Base-by-base conservation (phyloP, 495 filamentous ascomycete genomes). In the Penicillium longicatenatum region DNA sequence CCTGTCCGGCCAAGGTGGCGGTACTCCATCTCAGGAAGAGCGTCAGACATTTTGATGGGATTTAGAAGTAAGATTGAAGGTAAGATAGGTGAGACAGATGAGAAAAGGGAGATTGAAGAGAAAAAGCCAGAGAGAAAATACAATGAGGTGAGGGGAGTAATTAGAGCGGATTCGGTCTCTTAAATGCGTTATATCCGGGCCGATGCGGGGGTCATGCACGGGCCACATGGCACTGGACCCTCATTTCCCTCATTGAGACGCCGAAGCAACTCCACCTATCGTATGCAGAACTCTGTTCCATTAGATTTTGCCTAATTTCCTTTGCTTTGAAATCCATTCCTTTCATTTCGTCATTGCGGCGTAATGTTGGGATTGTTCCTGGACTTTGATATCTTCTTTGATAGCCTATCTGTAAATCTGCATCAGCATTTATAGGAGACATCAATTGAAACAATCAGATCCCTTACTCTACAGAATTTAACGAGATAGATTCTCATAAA, bases 1-100 rank as follows among this genome's bases (percentile, higher is more conserved):
- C 89, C 89, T 12, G 88, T 89, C 21, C 83, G 83, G 63, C 89
- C 89, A 10, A 92, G 83, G 73, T 84, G 81, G 53, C 89, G 86
- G 74, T 90, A 91, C 33, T 86, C 79, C 89, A 91, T 92, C 64
- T 82, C 75, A 19, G 86, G 85, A 48, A 79, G 75, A 35, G 58
- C 30, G 16, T 68, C 60, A 17, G 65, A 50, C 74, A 70, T 68
- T n/a, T 10, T 48, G 46, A 46, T 16, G 22, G 29, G 14, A 29
- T 35, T n/a, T 53, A 19, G 19, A 9, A 14, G 8, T 2, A 45
- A 30, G 8, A n/a, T 24, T 59, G 29, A 6, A 30, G 16, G 16
- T 22, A 6, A 14, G 43, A n/a, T 9, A 16, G n/a, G n/a, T n/a
- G n/a, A 24, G n/a, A 16, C 17, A 49, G 20, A 30, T 46, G 6